These are phyloP conservation scores for Begonia masoniana DNA, from an alignment of 306 rosid species.

Conservation along the genomic window DNA sequence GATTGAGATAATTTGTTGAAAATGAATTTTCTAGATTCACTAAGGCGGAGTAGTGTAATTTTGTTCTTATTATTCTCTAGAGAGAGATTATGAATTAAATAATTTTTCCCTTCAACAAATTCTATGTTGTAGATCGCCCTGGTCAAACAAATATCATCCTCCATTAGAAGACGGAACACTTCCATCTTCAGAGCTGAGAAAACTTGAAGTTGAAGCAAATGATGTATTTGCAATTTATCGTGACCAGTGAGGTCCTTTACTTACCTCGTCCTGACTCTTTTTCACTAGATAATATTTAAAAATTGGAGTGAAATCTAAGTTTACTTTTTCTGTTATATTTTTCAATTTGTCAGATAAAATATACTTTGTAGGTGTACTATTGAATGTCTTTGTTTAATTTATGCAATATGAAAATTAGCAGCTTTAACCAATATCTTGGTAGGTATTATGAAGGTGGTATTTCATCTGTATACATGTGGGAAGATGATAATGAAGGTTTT, in stretches of 20 bases:
- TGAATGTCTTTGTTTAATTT: background rate
- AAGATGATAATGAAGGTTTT: slow-evolving; percentile 80
- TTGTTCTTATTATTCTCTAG: too few species aligned
- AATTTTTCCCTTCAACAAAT: background rate
- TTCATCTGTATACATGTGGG: slow-evolving; percentile 99
- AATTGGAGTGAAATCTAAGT: background rate
- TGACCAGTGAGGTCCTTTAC: slow-evolving; percentile 99
- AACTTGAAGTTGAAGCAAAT: slow-evolving; percentile 90
- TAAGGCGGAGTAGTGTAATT: too few species aligned
- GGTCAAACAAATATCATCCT: slow-evolving; percentile 93
- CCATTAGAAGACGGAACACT: slow-evolving; percentile 71
- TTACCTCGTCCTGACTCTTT: slow-evolving; percentile 38
- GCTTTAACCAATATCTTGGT: slow-evolving; percentile 41
- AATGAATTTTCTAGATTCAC: too few species aligned
- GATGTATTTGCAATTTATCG: slow-evolving; percentile 85
- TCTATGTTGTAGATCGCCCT: slow-evolving; percentile 66
- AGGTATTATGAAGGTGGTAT: slow-evolving; percentile 99
- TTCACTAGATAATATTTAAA: slow-evolving; percentile 9
- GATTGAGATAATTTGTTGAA: too few species aligned
- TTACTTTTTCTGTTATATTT: background rate
- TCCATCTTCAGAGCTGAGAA: slow-evolving; percentile 69
- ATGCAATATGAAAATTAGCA: slow-evolving; percentile 14
- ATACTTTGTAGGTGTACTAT: slow-evolving; percentile 7
- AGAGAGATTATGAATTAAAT: too few species aligned
- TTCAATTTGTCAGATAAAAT: slow-evolving; percentile 3